A percentile compares a stretch with the other conserved stretches of the same genome.
Conservation (phyloP, 495 filamentous ascomycete genomes). For the Penicillium argentinense region DNA sequence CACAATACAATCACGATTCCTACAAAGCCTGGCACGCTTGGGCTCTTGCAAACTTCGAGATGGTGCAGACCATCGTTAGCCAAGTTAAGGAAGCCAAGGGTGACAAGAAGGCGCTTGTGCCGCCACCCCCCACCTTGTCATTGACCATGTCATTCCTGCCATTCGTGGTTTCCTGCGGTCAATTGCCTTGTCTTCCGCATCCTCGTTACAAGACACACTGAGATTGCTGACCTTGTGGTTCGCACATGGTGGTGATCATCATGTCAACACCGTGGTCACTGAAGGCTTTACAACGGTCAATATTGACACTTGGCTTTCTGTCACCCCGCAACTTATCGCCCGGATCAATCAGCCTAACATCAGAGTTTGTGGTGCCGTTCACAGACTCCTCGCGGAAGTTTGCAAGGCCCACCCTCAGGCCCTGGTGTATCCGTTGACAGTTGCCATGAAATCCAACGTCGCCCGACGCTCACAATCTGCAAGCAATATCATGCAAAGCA, state of each 20-base stretch:
- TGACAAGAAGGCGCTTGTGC: constrained; percentile 45
- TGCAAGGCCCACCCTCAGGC: constrained; percentile 93
- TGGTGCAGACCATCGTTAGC: constrained; percentile 75
- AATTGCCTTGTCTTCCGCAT: constrained; percentile 84
- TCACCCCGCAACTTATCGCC: constrained; percentile 95
- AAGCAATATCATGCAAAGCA: constrained; percentile 90
- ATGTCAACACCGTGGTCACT: constrained; percentile 82
- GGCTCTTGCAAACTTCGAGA: constrained; percentile 98
- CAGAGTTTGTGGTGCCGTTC: constrained; percentile 81
- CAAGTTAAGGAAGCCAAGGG: constrained; percentile 60
- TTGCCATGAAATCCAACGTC: constrained; percentile 92
- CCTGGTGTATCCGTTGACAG: constrained; percentile 97
- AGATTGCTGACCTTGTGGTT: constrained; percentile 95
- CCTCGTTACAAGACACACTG: constrained; percentile 92
- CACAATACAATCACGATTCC: constrained; percentile 85
- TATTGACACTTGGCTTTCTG: constrained; percentile 96
- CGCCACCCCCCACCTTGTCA: constrained; percentile 63
- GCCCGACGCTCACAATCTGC: constrained; percentile 81
- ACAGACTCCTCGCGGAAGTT: constrained; percentile 86
- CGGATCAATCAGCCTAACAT: constrained; percentile 93
- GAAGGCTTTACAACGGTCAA: constrained; percentile 89
- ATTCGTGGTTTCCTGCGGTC: constrained; percentile 94
- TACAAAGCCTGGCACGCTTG: constrained; percentile 99
- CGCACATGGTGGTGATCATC: constrained; percentile 80
- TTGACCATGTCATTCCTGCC: constrained; percentile 89